phyloP scores from a whole-genome alignment of 2,329 filamentous ascomycete species.

The Colletotrichum spinosum region DNA sequence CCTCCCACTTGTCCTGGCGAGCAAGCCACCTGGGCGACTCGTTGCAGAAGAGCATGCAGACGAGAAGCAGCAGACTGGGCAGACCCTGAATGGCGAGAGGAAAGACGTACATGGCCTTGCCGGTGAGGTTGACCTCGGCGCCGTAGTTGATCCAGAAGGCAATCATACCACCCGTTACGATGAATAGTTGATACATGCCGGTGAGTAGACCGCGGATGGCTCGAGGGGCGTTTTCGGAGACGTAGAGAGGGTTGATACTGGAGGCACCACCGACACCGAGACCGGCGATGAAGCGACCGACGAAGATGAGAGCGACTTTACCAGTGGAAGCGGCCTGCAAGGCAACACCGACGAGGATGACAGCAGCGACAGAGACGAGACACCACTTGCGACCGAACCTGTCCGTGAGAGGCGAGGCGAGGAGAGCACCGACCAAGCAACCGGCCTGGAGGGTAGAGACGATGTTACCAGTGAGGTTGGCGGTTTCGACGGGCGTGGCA shows the following conservation, averaged over 20 bases:
- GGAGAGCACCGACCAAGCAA: constrained; percentile 44
- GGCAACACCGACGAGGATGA: constrained; percentile 69
- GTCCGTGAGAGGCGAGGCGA: constrained; percentile 53
- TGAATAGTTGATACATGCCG: constrained; percentile 59
- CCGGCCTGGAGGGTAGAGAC: constrained; percentile 44
- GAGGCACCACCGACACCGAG: constrained; percentile 57
- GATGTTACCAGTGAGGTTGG: constrained; percentile 42
- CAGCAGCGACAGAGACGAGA: constrained; percentile 63
- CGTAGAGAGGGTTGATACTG: constrained; percentile 57
- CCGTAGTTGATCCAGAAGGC: constrained; percentile 65
- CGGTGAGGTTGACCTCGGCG: constrained; percentile 51
- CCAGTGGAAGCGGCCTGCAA: constrained; percentile 70
- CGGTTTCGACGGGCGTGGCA: constrained; percentile 34
- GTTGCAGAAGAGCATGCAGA: constrained; percentile 71
- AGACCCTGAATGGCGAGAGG: constrained; percentile 73
- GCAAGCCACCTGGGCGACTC: constrained; percentile 75
- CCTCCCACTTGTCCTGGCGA: constrained; percentile 73
- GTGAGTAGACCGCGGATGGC: constrained; percentile 58
- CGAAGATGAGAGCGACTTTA: constrained; percentile 69
- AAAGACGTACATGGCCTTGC: constrained; percentile 46
- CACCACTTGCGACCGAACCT: constrained; percentile 55
- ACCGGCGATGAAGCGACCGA: constrained; percentile 67
- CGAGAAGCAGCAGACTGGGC: constrained; percentile 68
- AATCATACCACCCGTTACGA: constrained; percentile 56
- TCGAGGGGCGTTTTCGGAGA: constrained; percentile 58